A percentile compares a stretch with the other conserved stretches of the same genome.
Conservation (phyloP, 1,284 basidiomycete species). For the Apiotrichum veenhuisii region DNA sequence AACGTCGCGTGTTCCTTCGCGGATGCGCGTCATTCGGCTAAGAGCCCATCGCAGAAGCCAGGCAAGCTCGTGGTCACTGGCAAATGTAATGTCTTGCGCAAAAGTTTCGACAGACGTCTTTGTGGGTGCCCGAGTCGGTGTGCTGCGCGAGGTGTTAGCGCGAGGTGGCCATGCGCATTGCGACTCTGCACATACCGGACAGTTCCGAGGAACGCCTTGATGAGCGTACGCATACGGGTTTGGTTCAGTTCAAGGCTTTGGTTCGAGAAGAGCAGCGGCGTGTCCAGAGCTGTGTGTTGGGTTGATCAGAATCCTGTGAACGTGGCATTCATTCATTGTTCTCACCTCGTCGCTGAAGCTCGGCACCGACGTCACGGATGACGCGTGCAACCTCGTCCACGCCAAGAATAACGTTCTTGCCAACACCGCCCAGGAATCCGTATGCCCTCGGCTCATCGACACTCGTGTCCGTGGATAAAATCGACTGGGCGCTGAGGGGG, state of each 20-base stretch:
- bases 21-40: conserved; percentile 62
- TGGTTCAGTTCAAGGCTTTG: conserved; percentile 77
- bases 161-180: neutral
- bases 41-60: conserved; percentile 84
- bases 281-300: conserved; percentile 61
- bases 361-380: conserved; percentile 65
- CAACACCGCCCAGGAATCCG: conserved; percentile 38
- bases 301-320: neutral
- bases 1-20: conserved; percentile 54
- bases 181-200: conserved; percentile 27
- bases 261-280: conserved; percentile 82
- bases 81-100: conserved; percentile 73
- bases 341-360: conserved; percentile 62
- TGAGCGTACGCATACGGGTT: conserved; percentile 65
- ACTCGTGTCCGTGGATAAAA: conserved; percentile 30
- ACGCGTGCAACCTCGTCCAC: conserved; percentile 68
- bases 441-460: conserved; percentile 30
- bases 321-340: neutral
- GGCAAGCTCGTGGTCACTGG: conserved; percentile 75
- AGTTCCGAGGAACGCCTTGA: conserved; percentile 63
- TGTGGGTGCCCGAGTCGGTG: conserved; percentile 52
- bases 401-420: conserved; percentile 56
- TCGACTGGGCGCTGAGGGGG: conserved; percentile 23
- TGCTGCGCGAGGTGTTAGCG: conserved; percentile 43
- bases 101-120: conserved; percentile 51